A percentile compares a stretch with the other conserved stretches of the same genome.
Evolutionary conservation across 345 rosid species (phyloP).

Genomic region (Salix caprea): DNA sequence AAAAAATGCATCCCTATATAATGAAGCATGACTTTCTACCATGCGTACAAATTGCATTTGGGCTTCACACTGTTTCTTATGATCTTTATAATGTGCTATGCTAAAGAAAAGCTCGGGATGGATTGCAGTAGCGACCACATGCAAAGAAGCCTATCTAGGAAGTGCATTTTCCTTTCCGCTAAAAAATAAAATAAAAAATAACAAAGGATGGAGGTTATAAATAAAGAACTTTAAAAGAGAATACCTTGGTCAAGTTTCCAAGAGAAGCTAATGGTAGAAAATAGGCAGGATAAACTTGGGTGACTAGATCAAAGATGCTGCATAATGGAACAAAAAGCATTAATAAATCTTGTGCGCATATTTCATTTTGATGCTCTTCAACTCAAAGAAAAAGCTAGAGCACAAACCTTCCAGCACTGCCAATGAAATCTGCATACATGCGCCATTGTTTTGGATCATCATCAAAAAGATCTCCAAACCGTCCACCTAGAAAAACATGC

Average conservation of each 20-base stretch:
- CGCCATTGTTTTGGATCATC: conserved; percentile 99
- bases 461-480: conserved; percentile 86
- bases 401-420: conserved; percentile 89
- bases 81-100: background rate
- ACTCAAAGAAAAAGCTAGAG: background rate
- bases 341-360: background rate
- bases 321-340: conserved; percentile 20
- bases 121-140: no score
- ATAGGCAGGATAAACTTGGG: conserved; percentile 86
- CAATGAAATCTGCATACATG: conserved; percentile 97
- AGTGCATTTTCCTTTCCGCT: background rate
- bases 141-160: background rate
- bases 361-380: background rate
- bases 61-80: background rate
- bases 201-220: background rate
- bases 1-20: background rate
- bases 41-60: background rate
- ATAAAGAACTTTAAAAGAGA: conserved; percentile 3
- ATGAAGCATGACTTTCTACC: background rate
- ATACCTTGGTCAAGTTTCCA: conserved; percentile 94
- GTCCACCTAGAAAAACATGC: conserved; percentile 60
- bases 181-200: background rate
- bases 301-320: conserved; percentile 90
- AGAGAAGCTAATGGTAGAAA: conserved; percentile 87
- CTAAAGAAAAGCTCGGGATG: background rate